These are phyloP conservation scores for Pseudopithomyces chartarum DNA, from an alignment of 2,329 filamentous ascomycete genomes.

Conservation along the genomic window DNA sequence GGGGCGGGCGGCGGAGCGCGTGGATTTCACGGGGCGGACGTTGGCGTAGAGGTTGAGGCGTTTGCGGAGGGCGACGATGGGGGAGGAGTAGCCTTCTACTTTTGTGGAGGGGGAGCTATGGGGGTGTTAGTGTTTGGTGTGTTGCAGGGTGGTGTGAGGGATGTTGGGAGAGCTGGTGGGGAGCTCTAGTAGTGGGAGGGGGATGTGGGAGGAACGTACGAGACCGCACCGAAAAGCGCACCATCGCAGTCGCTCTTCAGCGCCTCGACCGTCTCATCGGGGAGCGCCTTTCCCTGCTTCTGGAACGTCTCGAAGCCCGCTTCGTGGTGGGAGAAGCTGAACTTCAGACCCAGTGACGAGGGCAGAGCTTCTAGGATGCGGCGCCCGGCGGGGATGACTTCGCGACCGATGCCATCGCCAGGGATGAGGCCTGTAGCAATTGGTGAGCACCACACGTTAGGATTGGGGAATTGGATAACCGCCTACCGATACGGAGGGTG, in stretches of 20 bases:
- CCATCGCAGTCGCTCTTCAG: slow-evolving; percentile 92
- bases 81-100: slow-evolving; percentile 93
- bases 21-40: slow-evolving; percentile 91
- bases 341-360: slow-evolving; percentile 86
- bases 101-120: slow-evolving; percentile 79
- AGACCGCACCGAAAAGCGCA: slow-evolving; percentile 94
- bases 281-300: slow-evolving; percentile 83
- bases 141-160: not conserved
- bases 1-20: slow-evolving; percentile 64
- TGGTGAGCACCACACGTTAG: not conserved
- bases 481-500: slow-evolving; percentile 35
- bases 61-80: slow-evolving; percentile 96
- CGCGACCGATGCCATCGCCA: slow-evolving; percentile 96
- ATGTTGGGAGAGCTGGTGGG: not conserved
- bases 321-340: slow-evolving; percentile 90
- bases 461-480: not conserved
- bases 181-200: not conserved
- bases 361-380: slow-evolving; percentile 92
- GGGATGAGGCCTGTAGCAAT: slow-evolving; percentile 78
- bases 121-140: not conserved
- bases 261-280: slow-evolving; percentile 87
- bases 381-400: slow-evolving; percentile 94
- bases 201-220: slow-evolving; percentile 45
- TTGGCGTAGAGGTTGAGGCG: slow-evolving; percentile 95
- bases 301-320: slow-evolving; percentile 95